A percentile compares a stretch with the other conserved stretches of the same genome.
Conservation (phyloP, 129 eudicot genomes). For the Rutidosis leptorrhynchoides region DNA sequence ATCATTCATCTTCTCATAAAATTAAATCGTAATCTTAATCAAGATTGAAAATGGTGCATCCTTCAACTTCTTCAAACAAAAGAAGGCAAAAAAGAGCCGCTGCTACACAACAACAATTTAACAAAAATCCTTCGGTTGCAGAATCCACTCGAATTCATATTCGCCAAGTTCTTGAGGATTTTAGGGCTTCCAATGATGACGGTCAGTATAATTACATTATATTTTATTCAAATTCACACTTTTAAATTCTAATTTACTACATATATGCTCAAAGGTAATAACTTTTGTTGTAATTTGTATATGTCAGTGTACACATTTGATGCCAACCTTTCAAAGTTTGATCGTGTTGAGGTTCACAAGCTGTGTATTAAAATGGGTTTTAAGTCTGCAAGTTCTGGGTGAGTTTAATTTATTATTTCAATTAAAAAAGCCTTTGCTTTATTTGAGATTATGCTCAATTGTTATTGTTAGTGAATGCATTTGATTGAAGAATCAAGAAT, state of each 20-base stretch:
- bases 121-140: conserved; percentile 12
- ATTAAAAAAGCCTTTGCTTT: not conserved
- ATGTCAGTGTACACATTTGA: conserved; percentile 62
- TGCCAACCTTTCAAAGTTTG: conserved; percentile 45
- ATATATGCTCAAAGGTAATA: too few species aligned
- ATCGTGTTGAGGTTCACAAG: conserved; percentile 73
- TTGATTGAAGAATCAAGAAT: not conserved
- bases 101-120: too few species aligned
- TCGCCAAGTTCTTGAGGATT: conserved; percentile 45
- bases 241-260: too few species aligned
- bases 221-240: too few species aligned
- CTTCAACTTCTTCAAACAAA: conserved; percentile 15
- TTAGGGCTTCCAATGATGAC: too few species aligned
- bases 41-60: conserved; percentile 20
- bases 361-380: conserved; percentile 66
- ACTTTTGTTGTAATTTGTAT: too few species aligned
- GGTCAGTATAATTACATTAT: too few species aligned
- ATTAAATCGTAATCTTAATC: not conserved
- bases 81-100: conserved; percentile 31
- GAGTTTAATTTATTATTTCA: conserved; percentile 29
- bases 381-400: conserved; percentile 80
- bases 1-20: not conserved
- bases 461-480: not conserved
- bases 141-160: conserved; percentile 56
- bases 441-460: not conserved